Evolutionary conservation across 2,329 filamentous ascomycete species (phyloP).

Genomic region (Hymenoscyphus occultus): DNA sequence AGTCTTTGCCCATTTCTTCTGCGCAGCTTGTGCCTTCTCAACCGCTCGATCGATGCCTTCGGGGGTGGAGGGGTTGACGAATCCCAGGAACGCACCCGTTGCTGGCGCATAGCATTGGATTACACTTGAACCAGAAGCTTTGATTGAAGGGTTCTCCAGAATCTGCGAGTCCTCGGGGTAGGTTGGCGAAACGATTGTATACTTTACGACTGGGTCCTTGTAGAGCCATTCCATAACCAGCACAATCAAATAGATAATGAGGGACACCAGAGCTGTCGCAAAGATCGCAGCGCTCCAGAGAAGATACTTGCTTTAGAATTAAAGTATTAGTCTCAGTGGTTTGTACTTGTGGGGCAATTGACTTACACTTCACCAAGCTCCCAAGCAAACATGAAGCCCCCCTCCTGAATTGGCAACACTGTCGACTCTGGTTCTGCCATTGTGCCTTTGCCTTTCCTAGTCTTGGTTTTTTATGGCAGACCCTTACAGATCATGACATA

Average conservation of each 20-base stretch:
- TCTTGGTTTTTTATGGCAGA: not conserved
- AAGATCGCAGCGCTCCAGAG: conserved; percentile 23
- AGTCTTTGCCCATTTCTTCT: conserved; percentile 73
- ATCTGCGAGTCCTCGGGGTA: conserved; percentile 55
- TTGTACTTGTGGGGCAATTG: not conserved
- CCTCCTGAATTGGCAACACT: not conserved
- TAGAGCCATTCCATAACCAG: conserved; percentile 26
- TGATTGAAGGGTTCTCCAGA: conserved; percentile 59
- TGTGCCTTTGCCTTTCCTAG: not conserved
- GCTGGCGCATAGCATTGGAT: conserved; percentile 88
- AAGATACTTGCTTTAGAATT: conserved; percentile 22
- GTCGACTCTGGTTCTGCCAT: not conserved
- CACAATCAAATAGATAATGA: conserved; percentile 26
- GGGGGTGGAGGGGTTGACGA: conserved; percentile 71
- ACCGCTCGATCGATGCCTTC: conserved; percentile 78
- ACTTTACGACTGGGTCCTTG: conserved; percentile 49
- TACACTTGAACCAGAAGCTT: conserved; percentile 61
- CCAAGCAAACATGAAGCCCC: conserved; percentile 24
- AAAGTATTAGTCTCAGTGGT: not conserved
- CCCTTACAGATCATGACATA: not conserved
- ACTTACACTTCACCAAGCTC: conserved; percentile 28
- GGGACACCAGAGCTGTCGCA: conserved; percentile 24
- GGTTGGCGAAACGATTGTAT: conserved; percentile 61
- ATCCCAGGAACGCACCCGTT: conserved; percentile 78
- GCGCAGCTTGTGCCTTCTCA: conserved; percentile 68